These are phyloP conservation scores for Aspergillus tamarii DNA, from an alignment of 2,329 filamentous ascomycete species.

Conservation along the genomic window DNA sequence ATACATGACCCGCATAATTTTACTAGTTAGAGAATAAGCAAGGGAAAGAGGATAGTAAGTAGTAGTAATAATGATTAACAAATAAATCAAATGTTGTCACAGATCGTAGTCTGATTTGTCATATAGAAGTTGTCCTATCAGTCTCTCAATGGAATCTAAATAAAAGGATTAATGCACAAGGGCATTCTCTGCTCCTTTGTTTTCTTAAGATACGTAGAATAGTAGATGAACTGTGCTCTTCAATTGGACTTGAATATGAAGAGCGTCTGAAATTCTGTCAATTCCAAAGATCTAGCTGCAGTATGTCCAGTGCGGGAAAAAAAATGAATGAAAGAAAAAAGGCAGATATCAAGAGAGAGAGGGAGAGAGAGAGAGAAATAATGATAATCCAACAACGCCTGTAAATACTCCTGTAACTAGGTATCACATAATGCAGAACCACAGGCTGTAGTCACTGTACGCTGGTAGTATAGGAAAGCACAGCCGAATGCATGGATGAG, in stretches of 20 bases:
- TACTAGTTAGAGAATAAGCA: background rate
- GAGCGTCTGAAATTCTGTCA: background rate
- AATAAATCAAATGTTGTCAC: background rate
- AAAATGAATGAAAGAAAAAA: background rate
- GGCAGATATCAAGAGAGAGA: background rate
- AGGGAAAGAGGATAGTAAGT: background rate
- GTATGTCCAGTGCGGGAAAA: background rate
- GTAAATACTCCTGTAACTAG: background rate
- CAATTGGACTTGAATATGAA: background rate
- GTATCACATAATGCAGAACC: conserved; percentile 2
- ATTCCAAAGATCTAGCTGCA: background rate
- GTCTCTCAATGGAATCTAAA: background rate
- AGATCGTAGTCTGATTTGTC: background rate
- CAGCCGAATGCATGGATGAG: background rate
- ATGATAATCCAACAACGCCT: background rate
- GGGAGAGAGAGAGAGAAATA: background rate
- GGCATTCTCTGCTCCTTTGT: background rate
- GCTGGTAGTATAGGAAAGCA: conserved; percentile 26
- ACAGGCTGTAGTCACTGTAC: conserved; percentile 34
- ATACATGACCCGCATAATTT: background rate
- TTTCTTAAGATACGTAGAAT: background rate
- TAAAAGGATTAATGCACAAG: background rate
- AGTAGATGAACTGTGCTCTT: background rate
- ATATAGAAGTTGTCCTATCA: background rate
- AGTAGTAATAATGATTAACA: background rate